A percentile compares a stretch with the other conserved stretches of the same genome.
phyloP scores from a whole-genome alignment of 768 basidiomycete genomes.

The Rhodotorula babjevae region DNA sequence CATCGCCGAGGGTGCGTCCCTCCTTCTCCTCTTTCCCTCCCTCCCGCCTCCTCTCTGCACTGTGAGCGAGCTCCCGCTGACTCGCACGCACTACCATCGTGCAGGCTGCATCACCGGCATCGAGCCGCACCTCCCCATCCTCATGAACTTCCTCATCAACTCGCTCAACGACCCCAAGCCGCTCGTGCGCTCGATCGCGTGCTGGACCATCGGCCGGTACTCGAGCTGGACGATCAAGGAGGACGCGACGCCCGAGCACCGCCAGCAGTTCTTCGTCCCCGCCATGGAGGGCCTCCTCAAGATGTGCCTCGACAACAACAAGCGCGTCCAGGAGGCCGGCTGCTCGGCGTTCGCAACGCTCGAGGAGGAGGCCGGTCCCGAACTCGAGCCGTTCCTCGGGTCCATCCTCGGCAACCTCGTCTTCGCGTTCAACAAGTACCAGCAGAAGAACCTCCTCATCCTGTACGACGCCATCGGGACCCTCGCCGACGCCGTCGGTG shows the following conservation, averaged over 20 bases:
- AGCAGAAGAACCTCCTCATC: conserved; percentile 98
- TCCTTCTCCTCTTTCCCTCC: no score
- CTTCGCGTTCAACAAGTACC: conserved; percentile 94
- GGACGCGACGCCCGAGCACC: conserved; percentile 73
- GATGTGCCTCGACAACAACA: conserved; percentile 97
- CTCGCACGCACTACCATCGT: no score
- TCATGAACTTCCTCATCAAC: conserved; percentile 87
- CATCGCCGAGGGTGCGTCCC: conserved; percentile 86
- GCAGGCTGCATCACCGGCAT: conserved; percentile 93
- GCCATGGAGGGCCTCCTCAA: conserved; percentile 96
- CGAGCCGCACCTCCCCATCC: conserved; percentile 85
- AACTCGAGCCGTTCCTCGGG: conserved; percentile 87
- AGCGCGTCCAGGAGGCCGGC: conserved; percentile 97
- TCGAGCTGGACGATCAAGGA: conserved; percentile 79
- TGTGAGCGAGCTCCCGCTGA: background rate
- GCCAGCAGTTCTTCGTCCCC: conserved; percentile 83
- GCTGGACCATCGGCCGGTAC: conserved; percentile 99
- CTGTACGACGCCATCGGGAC: conserved; percentile 99
- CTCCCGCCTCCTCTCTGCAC: background rate
- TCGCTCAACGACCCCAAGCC: conserved; percentile 92
- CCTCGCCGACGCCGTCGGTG: conserved; percentile 89
- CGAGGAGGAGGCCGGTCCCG: conserved; percentile 89
- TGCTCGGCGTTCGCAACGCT: conserved; percentile 98
- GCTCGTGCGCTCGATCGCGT: conserved; percentile 93
- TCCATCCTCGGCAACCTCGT: conserved; percentile 92